Conservation (phyloP, 192 early-diverging fungal species). For the Radiomyces spectabilis region DNA sequence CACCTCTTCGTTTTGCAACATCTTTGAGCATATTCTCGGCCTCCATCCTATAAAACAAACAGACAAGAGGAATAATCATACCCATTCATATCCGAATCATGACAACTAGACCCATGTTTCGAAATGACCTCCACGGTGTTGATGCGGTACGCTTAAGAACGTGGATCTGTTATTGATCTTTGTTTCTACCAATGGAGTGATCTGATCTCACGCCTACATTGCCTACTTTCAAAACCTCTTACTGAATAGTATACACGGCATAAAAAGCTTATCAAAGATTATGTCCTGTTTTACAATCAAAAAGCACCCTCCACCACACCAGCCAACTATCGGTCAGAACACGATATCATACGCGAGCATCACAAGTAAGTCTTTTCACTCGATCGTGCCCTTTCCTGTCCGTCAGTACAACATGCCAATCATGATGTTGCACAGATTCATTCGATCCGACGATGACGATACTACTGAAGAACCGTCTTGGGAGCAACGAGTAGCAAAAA, state of each 20-base stretch:
- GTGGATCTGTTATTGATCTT: not conserved
- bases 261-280: constrained; percentile 52
- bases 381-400: not conserved
- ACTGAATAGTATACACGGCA: constrained; percentile 41
- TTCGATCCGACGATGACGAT: constrained; percentile 44
- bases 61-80: too few relatives aligned
- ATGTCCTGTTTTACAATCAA: constrained; percentile 31
- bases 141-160: constrained; percentile 29
- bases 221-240: too few relatives aligned
- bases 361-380: constrained; percentile 45
- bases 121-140: constrained; percentile 34
- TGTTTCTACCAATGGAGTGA: too few relatives aligned
- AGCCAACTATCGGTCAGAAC: constrained; percentile 38
- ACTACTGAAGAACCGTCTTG: constrained; percentile 46
- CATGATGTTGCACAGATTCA: constrained; percentile 37
- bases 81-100: too few relatives aligned
- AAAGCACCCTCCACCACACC: not conserved
- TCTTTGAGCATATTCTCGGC: too few relatives aligned
- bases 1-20: too few relatives aligned
- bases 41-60: too few relatives aligned
- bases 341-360: constrained; percentile 62
- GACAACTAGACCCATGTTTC: too few relatives aligned
- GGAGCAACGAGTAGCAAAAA: constrained; percentile 74
- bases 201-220: too few relatives aligned
- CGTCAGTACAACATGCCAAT: not conserved